A percentile compares a stretch with the other conserved stretches of the same genome.
Conservation (phyloP, 805 yeast genomes). For the Monosporozyma aerobia region DNA sequence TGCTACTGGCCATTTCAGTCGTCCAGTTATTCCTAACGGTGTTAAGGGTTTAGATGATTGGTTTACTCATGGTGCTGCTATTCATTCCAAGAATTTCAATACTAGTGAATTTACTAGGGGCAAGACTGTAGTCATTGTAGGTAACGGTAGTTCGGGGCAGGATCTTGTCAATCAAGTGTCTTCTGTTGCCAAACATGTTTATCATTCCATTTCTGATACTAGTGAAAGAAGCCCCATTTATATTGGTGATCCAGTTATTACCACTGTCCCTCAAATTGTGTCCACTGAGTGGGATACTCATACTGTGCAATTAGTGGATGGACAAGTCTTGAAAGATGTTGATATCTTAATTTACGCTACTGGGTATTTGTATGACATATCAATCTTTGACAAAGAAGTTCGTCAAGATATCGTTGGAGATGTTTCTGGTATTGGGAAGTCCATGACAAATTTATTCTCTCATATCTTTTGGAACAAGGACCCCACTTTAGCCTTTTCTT, state of each 20-base stretch:
- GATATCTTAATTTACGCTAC: conserved; percentile 42
- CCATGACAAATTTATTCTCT: conserved; percentile 41
- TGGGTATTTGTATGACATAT: conserved; percentile 41
- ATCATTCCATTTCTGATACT: conserved; percentile 48
- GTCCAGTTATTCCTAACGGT: conserved; percentile 31
- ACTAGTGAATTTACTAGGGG: conserved; percentile 26
- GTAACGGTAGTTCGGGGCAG: conserved; percentile 37
- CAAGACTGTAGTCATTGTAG: conserved; percentile 32
- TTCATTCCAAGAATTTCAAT: conserved; percentile 35
- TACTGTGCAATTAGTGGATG: conserved; percentile 28
- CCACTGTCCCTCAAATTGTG: conserved; percentile 25
- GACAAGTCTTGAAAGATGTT: conserved; percentile 19
- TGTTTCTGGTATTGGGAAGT: conserved; percentile 1
- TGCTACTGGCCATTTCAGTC: conserved; percentile 38
- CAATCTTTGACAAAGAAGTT: conserved; percentile 30
- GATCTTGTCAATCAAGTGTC: conserved; percentile 37
- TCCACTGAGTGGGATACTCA: conserved; percentile 19
- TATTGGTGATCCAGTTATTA: conserved; percentile 4
- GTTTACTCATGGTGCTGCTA: conserved; percentile 25
- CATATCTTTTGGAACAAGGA: conserved; percentile 51
- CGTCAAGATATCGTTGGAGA: conserved; percentile 13
- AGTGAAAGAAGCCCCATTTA: not conserved
- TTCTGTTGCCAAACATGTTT: conserved; percentile 23
- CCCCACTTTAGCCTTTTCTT: conserved; percentile 56
- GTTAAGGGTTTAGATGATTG: conserved; percentile 34